phyloP scores from a whole-genome alignment of 2,329 filamentous ascomycete genomes.

The Lomentospora prolificans region DNA sequence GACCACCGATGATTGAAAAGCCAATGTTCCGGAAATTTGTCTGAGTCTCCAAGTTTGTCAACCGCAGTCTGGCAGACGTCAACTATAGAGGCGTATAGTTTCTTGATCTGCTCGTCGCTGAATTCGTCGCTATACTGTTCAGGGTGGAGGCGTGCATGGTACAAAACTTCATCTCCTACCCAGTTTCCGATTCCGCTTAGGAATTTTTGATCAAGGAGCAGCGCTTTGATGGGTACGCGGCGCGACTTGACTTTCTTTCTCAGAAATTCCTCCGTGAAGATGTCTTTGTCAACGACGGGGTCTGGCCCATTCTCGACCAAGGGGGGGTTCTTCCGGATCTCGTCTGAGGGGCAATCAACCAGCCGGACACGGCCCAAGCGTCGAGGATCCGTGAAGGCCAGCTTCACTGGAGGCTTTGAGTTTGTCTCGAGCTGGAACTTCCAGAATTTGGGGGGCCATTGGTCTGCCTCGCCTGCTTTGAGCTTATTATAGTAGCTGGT shows the following conservation, averaged over 20 bases:
- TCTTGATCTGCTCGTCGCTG: constrained; percentile 56
- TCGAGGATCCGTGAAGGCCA: constrained; percentile 77
- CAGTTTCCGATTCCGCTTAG: constrained; percentile 94
- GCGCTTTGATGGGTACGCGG: constrained; percentile 78
- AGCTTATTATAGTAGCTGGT: constrained; percentile 72
- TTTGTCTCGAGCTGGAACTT: constrained; percentile 71
- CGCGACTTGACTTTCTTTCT: constrained; percentile 60
- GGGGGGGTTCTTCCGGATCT: constrained; percentile 68
- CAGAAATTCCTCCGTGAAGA: constrained; percentile 70
- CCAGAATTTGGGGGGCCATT: constrained; percentile 84
- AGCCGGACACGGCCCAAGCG: constrained; percentile 71
- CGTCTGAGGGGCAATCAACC: constrained; percentile 65
- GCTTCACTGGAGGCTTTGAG: constrained; percentile 41
- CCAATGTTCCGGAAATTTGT: constrained; percentile 78
- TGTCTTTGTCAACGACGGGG: constrained; percentile 70
- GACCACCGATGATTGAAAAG: constrained; percentile 83
- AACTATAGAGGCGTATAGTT: constrained; percentile 62
- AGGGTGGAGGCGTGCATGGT: constrained; percentile 79
- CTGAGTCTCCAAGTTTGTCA: constrained; percentile 69
- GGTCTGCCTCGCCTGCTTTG: constrained; percentile 43
- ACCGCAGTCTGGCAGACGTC: constrained; percentile 75
- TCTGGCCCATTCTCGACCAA: constrained; percentile 90
- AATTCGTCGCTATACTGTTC: constrained; percentile 89
- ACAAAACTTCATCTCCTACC: constrained; percentile 92
- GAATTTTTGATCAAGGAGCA: constrained; percentile 77